Evolutionary conservation across 345 rosid genomes (phyloP).

Genomic region (Lagerstroemia speciosa): DNA sequence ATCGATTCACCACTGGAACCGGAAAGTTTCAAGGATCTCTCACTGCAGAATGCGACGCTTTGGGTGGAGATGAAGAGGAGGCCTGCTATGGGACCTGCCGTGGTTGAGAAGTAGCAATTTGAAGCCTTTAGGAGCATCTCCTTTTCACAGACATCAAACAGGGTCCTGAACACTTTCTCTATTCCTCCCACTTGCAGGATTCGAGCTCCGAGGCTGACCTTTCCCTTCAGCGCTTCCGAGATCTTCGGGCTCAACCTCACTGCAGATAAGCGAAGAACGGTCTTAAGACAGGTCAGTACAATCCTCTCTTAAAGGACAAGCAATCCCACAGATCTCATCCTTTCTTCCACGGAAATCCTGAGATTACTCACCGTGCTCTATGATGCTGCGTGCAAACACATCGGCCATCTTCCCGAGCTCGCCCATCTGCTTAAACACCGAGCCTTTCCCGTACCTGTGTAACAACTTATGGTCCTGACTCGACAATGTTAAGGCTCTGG

Average conservation of each 20-base stretch:
- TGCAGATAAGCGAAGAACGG: constrained; percentile 2
- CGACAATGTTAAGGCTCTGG: neutral
- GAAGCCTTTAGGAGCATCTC: constrained; percentile 41
- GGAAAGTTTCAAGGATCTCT: constrained; percentile 29
- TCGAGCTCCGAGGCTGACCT: constrained; percentile 34
- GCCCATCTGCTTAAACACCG: constrained; percentile 12
- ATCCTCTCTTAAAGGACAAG: too few species aligned
- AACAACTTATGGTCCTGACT: neutral
- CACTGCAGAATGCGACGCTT: constrained; percentile 40
- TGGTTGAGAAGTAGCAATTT: too few species aligned
- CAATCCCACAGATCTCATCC: neutral
- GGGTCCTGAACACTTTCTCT: constrained; percentile 30
- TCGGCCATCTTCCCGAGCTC: constrained; percentile 18
- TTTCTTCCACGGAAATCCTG: too few species aligned
- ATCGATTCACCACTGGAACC: constrained; percentile 23
- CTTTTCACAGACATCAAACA: constrained; percentile 23
- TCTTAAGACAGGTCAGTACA: neutral
- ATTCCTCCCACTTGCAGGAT: constrained; percentile 38
- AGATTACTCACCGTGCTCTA: constrained; percentile 13
- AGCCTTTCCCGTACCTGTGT: neutral
- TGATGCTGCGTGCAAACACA: constrained; percentile 9
- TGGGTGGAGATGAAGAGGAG: constrained; percentile 32
- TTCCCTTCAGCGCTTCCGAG: constrained; percentile 29
- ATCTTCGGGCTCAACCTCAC: constrained; percentile 35
- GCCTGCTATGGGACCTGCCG: too few species aligned